These are phyloP conservation scores for Exserohilum rostratum DNA, from an alignment of 2,329 filamentous ascomycete genomes.

Conservation along the genomic window DNA sequence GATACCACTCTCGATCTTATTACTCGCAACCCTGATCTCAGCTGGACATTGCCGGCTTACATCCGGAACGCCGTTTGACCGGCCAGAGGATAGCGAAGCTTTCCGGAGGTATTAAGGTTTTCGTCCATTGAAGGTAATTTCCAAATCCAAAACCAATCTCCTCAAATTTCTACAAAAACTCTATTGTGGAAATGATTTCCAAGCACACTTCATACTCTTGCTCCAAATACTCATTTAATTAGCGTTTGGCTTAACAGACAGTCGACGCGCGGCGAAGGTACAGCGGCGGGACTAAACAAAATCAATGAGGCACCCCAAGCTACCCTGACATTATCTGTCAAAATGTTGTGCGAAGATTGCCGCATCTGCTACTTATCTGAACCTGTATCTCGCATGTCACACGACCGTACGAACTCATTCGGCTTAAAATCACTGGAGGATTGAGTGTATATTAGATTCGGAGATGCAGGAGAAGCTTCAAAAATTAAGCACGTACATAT, in stretches of 20 bases:
- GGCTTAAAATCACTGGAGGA: conserved; percentile 8
- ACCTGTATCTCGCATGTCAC: conserved; percentile 8
- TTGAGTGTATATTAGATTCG: conserved; percentile 1
- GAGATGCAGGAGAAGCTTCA: background rate
- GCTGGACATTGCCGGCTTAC: conserved; percentile 6
- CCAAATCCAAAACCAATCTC: conserved; percentile 6
- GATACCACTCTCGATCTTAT: background rate
- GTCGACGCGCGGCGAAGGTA: too few relatives aligned
- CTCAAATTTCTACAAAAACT: conserved; percentile 8
- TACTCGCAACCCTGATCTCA: background rate
- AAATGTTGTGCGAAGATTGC: conserved; percentile 13
- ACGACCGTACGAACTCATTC: conserved; percentile 10
- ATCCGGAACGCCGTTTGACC: background rate
- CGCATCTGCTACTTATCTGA: conserved; percentile 10
- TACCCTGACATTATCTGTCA: conserved; percentile 13
- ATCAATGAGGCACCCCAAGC: too few relatives aligned
- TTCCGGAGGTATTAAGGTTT: background rate
- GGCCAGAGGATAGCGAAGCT: background rate
- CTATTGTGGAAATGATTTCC: conserved; percentile 8
- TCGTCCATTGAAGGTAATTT: background rate
- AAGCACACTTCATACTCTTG: conserved; percentile 5
- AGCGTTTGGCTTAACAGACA: too few relatives aligned
- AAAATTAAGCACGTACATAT: conserved; percentile 3
- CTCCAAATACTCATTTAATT: conserved; percentile 10
- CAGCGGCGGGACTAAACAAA: too few relatives aligned